Conservation (phyloP, 1,139 yeast genomes). For the Yamadazyma siamensis region DNA sequence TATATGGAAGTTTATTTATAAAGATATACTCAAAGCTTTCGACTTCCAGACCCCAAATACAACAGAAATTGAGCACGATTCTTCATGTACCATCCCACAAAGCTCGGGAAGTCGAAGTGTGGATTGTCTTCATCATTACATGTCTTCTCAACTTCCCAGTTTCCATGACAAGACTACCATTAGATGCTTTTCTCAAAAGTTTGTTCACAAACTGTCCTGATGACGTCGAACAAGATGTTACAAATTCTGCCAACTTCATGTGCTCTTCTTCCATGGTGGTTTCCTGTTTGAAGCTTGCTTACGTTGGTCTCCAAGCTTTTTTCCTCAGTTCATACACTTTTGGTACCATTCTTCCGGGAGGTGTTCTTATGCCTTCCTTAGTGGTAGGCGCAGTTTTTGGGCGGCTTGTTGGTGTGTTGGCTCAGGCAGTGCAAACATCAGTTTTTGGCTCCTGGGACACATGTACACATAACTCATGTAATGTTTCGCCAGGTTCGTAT, state of each 20-base stretch:
- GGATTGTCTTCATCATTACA: constrained; percentile 46
- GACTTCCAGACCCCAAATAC: constrained; percentile 18
- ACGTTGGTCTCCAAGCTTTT: constrained; percentile 53
- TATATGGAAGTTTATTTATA: constrained; percentile 56
- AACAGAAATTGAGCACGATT: constrained; percentile 16
- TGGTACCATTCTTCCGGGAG: constrained; percentile 65
- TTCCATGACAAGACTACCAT: constrained; percentile 51
- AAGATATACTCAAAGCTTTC: constrained; percentile 40
- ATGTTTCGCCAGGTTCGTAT: constrained; percentile 57
- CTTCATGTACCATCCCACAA: constrained; percentile 13
- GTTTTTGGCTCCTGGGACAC: constrained; percentile 40
- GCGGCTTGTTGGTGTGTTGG: constrained; percentile 59
- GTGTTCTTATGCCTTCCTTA: constrained; percentile 69
- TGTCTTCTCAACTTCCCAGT: constrained; percentile 55
- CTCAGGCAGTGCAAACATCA: constrained; percentile 49
- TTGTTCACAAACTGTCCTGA: constrained; percentile 63
- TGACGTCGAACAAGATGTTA: constrained; percentile 11
- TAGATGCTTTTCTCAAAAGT: constrained; percentile 52
- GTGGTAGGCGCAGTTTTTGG: constrained; percentile 68
- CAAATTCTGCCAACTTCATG: constrained; percentile 30
- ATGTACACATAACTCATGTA: constrained; percentile 50
- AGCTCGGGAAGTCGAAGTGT: constrained; percentile 45
- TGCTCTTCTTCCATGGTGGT: constrained; percentile 28
- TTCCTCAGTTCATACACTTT: constrained; percentile 51
- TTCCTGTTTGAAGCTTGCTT: constrained; percentile 35